Evolutionary conservation across 257 asterid genomes (phyloP), one percentile per base, ranked within the genome.

Genomic region (Solanum corneliomulleri): DNA sequence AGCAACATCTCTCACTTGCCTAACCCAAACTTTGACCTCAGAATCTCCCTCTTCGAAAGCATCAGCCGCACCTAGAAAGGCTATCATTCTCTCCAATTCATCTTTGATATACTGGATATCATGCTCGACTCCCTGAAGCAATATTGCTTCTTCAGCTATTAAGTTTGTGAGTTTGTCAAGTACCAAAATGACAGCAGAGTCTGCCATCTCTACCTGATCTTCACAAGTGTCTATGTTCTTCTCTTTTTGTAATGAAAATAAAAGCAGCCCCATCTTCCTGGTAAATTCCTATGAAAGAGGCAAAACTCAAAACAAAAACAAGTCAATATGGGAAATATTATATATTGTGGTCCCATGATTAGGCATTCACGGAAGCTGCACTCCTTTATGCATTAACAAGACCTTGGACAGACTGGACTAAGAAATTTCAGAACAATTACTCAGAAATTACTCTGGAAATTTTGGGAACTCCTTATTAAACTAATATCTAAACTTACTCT

Each of bases 21-120:
- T 39, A 31, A 86, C 68, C 88, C 85, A 77, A 3, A 35, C 86
- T 77, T 77, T 37, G 71, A 86, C 35, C 44, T 86, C 78, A 39
- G 77, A 15, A 62, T 75, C 85, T 35, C 52, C 37, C 25, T 86
- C 85, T 27, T 86, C 86, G 41, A 8, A 39, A 14, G 69, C 77
- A 47, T 87, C 89, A 3, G 89, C 89, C 33, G 47, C 78, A 16
- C 76, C 85, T 25, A 87, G 66, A 58, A 87, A 82, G 27, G 85
- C 80, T 2, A 47, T 70, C 84, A 87, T 71, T 33, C 42, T 33
- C 68, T 76, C 89, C 49, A 83, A 83, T 58, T 87, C 85, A 72
- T 56, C 80, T 29, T 47, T 83, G 27, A 87, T 87, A 45, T 45
- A 71, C 15, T 71, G 69, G 33, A 87, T 71, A 11, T 87, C 89